phyloP scores from a whole-genome alignment of 2,329 filamentous ascomycete genomes.

The Hypomyces rosellus region DNA sequence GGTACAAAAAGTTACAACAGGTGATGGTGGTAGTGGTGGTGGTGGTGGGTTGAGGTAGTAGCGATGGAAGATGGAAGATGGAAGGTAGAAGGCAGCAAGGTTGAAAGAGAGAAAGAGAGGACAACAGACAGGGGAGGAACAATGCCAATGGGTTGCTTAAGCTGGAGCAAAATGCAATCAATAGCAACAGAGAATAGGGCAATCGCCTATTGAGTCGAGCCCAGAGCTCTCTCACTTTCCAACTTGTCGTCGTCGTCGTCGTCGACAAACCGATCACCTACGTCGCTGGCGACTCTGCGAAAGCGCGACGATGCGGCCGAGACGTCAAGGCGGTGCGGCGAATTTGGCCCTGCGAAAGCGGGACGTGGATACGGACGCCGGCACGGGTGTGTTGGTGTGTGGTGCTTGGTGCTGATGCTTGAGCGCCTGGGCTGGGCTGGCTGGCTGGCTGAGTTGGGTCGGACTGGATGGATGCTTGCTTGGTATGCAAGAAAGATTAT shows the following conservation, averaged over 20 bases:
- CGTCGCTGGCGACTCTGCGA: conserved; percentile 1
- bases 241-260: background rate
- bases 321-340: conserved; percentile 7
- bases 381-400: conserved; percentile 6
- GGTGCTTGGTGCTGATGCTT: conserved; percentile 4
- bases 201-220: background rate
- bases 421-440: background rate
- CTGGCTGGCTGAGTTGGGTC: too few species aligned
- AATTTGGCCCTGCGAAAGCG: conserved; percentile 2
- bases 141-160: background rate
- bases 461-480: too few species aligned
- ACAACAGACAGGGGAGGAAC: background rate
- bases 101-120: background rate
- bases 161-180: too few species aligned
- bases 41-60: too few species aligned
- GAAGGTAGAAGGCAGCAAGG: background rate
- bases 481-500: too few species aligned
- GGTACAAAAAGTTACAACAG: too few species aligned
- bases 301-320: conserved; percentile 8
- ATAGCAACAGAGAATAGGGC: background rate
- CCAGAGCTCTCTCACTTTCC: conserved; percentile 1
- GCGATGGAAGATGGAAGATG: too few species aligned
- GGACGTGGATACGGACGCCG: conserved; percentile 12
- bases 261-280: background rate
- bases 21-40: too few species aligned